A percentile compares a stretch with the other conserved stretches of the same genome.
Evolutionary conservation across 768 basidiomycete genomes (phyloP).

Genomic region (Podaxis mareebaensis): DNA sequence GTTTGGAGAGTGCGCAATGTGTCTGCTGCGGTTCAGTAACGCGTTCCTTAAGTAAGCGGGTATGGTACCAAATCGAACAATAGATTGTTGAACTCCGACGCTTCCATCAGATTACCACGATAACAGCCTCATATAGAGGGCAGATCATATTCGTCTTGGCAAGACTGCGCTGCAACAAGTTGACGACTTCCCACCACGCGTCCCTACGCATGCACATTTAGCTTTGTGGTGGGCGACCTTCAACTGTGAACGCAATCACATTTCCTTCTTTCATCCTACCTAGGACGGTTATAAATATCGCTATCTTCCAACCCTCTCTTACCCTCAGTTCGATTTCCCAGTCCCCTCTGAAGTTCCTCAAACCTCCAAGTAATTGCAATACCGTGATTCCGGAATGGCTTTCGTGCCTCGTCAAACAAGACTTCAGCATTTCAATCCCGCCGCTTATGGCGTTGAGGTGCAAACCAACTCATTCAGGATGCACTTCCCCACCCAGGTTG

Average conservation of each 20-base stretch:
- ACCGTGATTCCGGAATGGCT: not conserved
- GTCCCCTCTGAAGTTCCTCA: not conserved
- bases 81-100: constrained; percentile 8
- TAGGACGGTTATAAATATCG: constrained; percentile 7
- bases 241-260: constrained; percentile 8
- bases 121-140: constrained; percentile 7
- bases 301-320: not conserved
- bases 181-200: constrained; percentile 16
- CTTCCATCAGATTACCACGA: constrained; percentile 13
- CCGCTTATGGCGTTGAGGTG: constrained; percentile 1
- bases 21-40: not conserved
- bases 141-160: constrained; percentile 3
- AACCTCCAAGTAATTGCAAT: not conserved
- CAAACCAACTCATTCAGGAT: constrained; percentile 12
- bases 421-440: constrained; percentile 4
- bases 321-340: not conserved
- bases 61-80: not conserved
- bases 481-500: constrained; percentile 1
- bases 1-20: not conserved
- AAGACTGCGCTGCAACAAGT: constrained; percentile 7
- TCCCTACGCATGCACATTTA: constrained; percentile 2
- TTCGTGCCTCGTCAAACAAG: constrained; percentile 2
- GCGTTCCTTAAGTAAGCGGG: not conserved
- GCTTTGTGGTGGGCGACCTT: constrained; percentile 14
- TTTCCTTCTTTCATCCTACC: not conserved